A percentile compares a stretch with the other conserved stretches of the same genome.
Evolutionary conservation across 805 yeast species (phyloP).

Genomic region (Saccharomycopsis javanensis): DNA sequence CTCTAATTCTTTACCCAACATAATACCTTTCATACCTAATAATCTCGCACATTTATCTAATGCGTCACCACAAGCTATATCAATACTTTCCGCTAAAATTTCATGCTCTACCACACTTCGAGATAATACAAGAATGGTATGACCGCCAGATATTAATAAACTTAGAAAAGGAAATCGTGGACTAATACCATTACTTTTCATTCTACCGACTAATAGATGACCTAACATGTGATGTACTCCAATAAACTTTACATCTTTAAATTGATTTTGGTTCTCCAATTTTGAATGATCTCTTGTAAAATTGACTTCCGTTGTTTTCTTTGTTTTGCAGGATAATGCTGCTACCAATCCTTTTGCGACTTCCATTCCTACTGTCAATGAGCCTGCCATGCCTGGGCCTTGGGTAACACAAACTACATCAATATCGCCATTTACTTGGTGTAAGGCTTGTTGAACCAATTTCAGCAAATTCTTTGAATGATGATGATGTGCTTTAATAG

Average conservation of each 20-base stretch:
- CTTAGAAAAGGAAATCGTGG: conserved; percentile 65
- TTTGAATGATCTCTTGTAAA: too few species aligned
- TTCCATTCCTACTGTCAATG: conserved; percentile 72
- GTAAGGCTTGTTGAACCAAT: conserved; percentile 39
- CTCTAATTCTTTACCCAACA: conserved; percentile 83
- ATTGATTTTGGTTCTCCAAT: too few species aligned
- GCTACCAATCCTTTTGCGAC: conserved; percentile 75
- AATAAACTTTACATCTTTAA: conserved; percentile 51
- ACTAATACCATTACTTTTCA: conserved; percentile 31
- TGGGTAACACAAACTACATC: conserved; percentile 83
- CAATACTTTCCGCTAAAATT: conserved; percentile 64
- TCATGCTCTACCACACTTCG: conserved; percentile 54
- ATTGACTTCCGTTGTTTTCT: too few species aligned
- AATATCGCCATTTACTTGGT: conserved; percentile 34
- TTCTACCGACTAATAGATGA: conserved; percentile 63
- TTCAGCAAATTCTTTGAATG: conserved; percentile 54
- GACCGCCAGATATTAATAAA: conserved; percentile 86
- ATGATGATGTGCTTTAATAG: conserved; percentile 72
- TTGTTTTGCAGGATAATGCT: conserved; percentile 38
- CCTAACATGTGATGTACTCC: conserved; percentile 98
- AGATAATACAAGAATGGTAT: conserved; percentile 76
- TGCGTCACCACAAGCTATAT: conserved; percentile 90
- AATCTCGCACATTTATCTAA: conserved; percentile 87
- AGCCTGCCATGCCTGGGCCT: conserved; percentile 96
- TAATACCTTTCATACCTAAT: conserved; percentile 61